These are phyloP conservation scores for Cerrena zonata DNA, from an alignment of 1,284 basidiomycete species.

Conservation along the genomic window DNA sequence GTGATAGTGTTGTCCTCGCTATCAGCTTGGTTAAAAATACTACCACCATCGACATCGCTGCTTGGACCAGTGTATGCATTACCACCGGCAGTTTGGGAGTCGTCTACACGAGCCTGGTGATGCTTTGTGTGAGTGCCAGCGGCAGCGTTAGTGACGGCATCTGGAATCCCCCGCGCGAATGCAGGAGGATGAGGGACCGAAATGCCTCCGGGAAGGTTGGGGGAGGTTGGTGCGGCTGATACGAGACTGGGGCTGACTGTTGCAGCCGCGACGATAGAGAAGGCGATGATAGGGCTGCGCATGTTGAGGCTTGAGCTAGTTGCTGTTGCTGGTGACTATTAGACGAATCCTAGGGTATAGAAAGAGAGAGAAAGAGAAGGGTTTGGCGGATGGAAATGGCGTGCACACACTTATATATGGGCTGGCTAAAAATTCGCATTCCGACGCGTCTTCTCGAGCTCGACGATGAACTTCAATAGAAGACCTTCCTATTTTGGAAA, in stretches of 20 bases:
- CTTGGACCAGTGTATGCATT: slow-evolving; percentile 14
- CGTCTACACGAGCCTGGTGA: slow-evolving; percentile 11
- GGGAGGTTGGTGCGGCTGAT: slow-evolving; percentile 18
- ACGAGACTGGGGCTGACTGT: slow-evolving; percentile 20
- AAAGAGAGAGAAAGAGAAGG: slow-evolving; percentile 10
- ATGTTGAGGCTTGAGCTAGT: slow-evolving; percentile 13
- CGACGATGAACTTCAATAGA: slow-evolving; percentile 13
- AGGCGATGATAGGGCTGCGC: slow-evolving; percentile 26
- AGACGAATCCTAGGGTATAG: slow-evolving; percentile 11
- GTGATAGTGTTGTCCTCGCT: slow-evolving; percentile 9
- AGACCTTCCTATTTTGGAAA: slow-evolving; percentile 10
- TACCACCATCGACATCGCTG: slow-evolving; percentile 12
- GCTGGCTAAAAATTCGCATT: slow-evolving; percentile 7
- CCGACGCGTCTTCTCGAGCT: slow-evolving; percentile 21
- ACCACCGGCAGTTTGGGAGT: slow-evolving; percentile 13
- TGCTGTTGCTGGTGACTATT: slow-evolving; percentile 5
- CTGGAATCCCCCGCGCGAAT: slow-evolving; percentile 2
- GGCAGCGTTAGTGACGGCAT: background rate
- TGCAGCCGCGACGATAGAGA: slow-evolving; percentile 23
- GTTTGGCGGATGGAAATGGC: slow-evolving; percentile 2
- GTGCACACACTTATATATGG: slow-evolving; percentile 7
- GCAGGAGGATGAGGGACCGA: slow-evolving; percentile 1
- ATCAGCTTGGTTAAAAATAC: slow-evolving; percentile 11
- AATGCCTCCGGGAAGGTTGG: slow-evolving; percentile 6
- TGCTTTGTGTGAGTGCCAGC: slow-evolving; percentile 2